Evolutionary conservation across 495 filamentous ascomycete species (phyloP).

Genomic region (Neurospora pannonica): DNA sequence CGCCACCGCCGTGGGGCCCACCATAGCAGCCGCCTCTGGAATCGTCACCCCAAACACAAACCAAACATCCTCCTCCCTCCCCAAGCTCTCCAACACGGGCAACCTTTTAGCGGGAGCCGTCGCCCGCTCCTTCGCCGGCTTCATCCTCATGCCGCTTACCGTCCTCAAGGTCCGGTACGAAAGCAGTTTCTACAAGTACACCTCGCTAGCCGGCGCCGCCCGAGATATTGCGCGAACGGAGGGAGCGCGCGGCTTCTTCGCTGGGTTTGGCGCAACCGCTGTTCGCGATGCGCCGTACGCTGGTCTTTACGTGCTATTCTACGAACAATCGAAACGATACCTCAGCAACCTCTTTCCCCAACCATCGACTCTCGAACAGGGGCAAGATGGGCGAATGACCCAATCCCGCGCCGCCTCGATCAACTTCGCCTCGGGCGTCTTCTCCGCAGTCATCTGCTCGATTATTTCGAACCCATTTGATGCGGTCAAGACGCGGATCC

Average conservation of each 20-base stretch:
- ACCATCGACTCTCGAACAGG: constrained; percentile 2
- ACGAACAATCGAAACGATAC: constrained; percentile 75
- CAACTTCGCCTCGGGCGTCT: constrained; percentile 72
- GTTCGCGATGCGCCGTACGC: constrained; percentile 92
- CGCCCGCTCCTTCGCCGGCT: constrained; percentile 74
- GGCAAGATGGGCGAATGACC: constrained; percentile 11
- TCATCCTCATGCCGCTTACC: constrained; percentile 92
- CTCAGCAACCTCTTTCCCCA: constrained; percentile 36
- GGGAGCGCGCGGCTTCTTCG: constrained; percentile 78
- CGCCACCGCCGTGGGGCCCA: constrained; percentile 2
- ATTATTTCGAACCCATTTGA: constrained; percentile 92
- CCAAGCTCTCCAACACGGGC: constrained; percentile 72
- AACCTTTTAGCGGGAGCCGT: constrained; percentile 80
- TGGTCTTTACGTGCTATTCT: constrained; percentile 87
- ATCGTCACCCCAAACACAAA: background rate
- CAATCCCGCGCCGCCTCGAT: constrained; percentile 53
- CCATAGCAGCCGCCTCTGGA: background rate
- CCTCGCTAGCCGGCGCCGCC: constrained; percentile 60
- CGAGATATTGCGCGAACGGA: constrained; percentile 65
- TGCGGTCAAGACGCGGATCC: constrained; percentile 88
- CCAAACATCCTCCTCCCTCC: constrained; percentile 62
- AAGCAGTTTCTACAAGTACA: constrained; percentile 72
- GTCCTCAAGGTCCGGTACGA: constrained; percentile 97
- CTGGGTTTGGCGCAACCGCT: constrained; percentile 88
- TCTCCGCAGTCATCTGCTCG: constrained; percentile 68